Percentiles rank a stretch among this genome's conserved stretches.
Conservation (phyloP, 345 rosid genomes). For the Heritiera littoralis region DNA sequence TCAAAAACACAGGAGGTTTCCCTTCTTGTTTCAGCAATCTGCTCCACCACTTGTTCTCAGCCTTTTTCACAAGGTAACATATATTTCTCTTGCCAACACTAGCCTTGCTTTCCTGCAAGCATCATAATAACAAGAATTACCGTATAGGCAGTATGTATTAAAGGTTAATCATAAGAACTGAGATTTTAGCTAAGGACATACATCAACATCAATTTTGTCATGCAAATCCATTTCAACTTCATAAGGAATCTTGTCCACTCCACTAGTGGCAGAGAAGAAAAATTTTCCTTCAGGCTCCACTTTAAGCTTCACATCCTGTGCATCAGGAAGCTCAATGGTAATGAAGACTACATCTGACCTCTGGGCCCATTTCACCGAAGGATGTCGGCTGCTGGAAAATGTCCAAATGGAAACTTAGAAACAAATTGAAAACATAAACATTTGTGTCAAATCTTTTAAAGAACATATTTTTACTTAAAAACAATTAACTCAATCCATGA, state of each 20-base stretch:
- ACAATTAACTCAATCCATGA: not conserved
- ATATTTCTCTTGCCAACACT: conserved; percentile 44
- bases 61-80: conserved; percentile 50
- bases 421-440: not conserved
- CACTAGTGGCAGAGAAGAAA: conserved; percentile 52
- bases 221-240: conserved; percentile 49
- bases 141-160: not conserved
- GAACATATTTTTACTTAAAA: not conserved
- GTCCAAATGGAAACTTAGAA: conserved; percentile 11
- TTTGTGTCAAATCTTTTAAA: not conserved
- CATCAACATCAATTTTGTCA: conserved; percentile 52
- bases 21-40: conserved; percentile 48
- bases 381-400: conserved; percentile 47
- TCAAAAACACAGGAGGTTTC: conserved; percentile 49
- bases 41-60: conserved; percentile 60
- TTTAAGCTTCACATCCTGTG: conserved; percentile 55
- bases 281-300: conserved; percentile 60
- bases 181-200: conserved; percentile 24
- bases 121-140: not conserved
- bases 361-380: conserved; percentile 64
- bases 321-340: conserved; percentile 56
- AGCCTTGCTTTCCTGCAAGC: conserved; percentile 55
- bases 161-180: not conserved
- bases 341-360: conserved; percentile 50
- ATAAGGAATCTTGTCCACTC: conserved; percentile 45